Base-by-base conservation (phyloP, 2,329 filamentous ascomycete genomes). In the Fusarium pseudoanthophilum region DNA sequence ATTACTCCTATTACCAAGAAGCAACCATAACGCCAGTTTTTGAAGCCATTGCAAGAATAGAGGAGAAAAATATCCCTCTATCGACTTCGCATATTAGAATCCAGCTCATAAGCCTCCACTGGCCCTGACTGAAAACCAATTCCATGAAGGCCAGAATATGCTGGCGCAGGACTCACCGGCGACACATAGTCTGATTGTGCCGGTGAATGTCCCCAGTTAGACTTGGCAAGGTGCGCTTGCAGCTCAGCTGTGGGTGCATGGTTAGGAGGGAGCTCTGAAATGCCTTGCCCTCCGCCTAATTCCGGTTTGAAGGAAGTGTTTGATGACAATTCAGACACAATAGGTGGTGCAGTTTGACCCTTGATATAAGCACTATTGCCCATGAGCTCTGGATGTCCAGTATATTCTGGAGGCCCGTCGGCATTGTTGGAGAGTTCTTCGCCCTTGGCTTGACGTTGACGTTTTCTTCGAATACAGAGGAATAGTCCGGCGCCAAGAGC, bases 401-500 rank as follows among this genome's bases (percentile, higher is more conserved):
- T 74, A 60, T 75, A 75, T 8, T 76, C 69, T 15, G 77, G 59
- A 28, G 65, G 62, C 40, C 74, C 46, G 14, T 70, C 55, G 20
- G 60, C 45, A n/a, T 63, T 45, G 20, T 69, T 66, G 6, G 64
- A 61, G 26, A 81, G 65, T 39, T 74, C 62, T 30, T 78, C 68
- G 42, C 78, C 79, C 24, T 65, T 65, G 15, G 49, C 48, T n/a
- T 75, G 43, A 28, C 68, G 77, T 32, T 77, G 80, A 36, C 79
- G 81, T 42, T 75, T 79, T 46, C 77, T 80, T 30, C 83, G 74
- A 46, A 85, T 79, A 74, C 85, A 81, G 61, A 86, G 79, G 30
- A 82, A 79, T 1, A 79, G 68, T 0, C 79, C 80, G 1, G 72
- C 77, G 11, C 79, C 79, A 10, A 81, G 72, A 15, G 76, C 74